A percentile compares a stretch with the other conserved stretches of the same genome.
Conservation (phyloP, 2,329 filamentous ascomycete genomes). For the Penicillium olsonii region DNA sequence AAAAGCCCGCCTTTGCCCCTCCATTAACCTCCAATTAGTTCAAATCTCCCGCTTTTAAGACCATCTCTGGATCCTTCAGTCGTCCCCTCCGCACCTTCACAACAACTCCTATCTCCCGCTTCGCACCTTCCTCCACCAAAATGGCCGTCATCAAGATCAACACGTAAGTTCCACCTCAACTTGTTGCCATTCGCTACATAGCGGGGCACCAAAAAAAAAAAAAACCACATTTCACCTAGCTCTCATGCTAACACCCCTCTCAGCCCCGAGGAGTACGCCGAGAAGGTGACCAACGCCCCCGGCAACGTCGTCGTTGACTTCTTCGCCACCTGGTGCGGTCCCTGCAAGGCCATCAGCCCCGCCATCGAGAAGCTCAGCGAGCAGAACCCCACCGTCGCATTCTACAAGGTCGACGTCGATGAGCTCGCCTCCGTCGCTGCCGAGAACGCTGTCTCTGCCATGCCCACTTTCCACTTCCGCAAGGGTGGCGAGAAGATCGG, state of each 20-base stretch:
- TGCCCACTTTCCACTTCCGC: conserved; percentile 90
- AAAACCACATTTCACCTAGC: not conserved
- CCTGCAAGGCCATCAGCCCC: conserved; percentile 89
- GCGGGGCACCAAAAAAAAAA: not conserved
- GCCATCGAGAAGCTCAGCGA: conserved; percentile 66
- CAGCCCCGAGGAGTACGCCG: conserved; percentile 61
- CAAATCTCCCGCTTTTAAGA: conserved; percentile 13
- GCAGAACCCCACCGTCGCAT: conserved; percentile 63
- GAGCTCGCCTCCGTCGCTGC: conserved; percentile 72
- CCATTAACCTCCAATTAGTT: conserved; percentile 18
- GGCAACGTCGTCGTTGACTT: conserved; percentile 76
- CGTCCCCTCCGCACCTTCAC: conserved; percentile 31
- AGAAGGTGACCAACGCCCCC: conserved; percentile 48
- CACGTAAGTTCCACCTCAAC: conserved; percentile 21
- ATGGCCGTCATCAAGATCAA: conserved; percentile 30
- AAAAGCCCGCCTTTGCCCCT: conserved; percentile 25
- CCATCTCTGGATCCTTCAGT: conserved; percentile 14
- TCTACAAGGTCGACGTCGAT: conserved; percentile 92
- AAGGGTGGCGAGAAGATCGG: conserved; percentile 66
- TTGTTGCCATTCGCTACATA: not conserved
- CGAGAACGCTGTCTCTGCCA: conserved; percentile 79
- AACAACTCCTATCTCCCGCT: conserved; percentile 19
- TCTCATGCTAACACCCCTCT: not conserved
- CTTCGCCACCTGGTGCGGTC: conserved; percentile 89
- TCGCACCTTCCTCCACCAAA: conserved; percentile 22